Conservation (phyloP, 2,329 filamentous ascomycete species). For the Aspergillus uvarum region DNA sequence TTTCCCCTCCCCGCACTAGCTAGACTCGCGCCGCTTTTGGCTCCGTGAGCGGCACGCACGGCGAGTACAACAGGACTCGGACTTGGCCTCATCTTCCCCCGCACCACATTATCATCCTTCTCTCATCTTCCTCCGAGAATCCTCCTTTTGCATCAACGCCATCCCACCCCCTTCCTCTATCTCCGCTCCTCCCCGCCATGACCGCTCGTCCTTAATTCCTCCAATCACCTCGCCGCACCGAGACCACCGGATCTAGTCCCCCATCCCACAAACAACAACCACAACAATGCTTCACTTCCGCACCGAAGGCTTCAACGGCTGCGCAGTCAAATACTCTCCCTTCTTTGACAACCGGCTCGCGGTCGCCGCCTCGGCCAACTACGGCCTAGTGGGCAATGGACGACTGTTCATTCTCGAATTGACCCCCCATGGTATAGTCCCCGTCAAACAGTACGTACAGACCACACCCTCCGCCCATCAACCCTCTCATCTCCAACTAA, state of each 20-base stretch:
- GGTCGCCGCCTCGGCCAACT: slow-evolving; percentile 88
- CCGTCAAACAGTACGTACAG: slow-evolving; percentile 69
- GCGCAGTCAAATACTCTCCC: slow-evolving; percentile 96
- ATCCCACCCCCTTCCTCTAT: slow-evolving; percentile 1
- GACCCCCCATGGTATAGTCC: slow-evolving; percentile 77
- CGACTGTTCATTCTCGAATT: slow-evolving; percentile 81
- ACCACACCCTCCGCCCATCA: too few species aligned
- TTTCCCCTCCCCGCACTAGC: slow-evolving; percentile 1
- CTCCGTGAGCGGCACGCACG: too few species aligned
- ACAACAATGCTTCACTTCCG: slow-evolving; percentile 83
- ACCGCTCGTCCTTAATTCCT: not conserved
- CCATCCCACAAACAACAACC: too few species aligned
- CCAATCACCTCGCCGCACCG: not conserved
- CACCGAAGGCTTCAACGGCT: slow-evolving; percentile 91
- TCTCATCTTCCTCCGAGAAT: slow-evolving; percentile 12
- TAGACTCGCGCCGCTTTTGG: too few species aligned
- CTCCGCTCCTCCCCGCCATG: slow-evolving; percentile 10
- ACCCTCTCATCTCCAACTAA: too few species aligned
- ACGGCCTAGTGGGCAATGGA: slow-evolving; percentile 94
- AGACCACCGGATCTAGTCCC: too few species aligned
- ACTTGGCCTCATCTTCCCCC: slow-evolving; percentile 1
- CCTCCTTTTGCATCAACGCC: not conserved
- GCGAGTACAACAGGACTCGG: too few species aligned
- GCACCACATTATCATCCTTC: slow-evolving; percentile 5
- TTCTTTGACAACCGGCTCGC: slow-evolving; percentile 96